A percentile compares a stretch with the other conserved stretches of the same genome.
Conservation (phyloP, 441 rosid genomes). For the Jatropha podagrica region DNA sequence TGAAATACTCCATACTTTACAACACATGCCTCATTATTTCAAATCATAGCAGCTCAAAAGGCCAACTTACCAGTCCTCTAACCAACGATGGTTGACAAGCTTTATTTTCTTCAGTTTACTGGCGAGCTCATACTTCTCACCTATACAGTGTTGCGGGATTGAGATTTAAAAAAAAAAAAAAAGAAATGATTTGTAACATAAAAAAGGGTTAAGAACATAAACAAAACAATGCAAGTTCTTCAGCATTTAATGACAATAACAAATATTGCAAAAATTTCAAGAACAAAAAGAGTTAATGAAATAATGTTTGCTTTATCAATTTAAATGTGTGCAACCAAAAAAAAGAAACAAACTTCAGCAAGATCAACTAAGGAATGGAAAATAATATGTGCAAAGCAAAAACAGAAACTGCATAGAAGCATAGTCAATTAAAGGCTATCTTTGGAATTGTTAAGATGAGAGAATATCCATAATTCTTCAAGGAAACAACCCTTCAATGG, state of each 20-base stretch:
- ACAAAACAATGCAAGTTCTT: too few species aligned
- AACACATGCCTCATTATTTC: neutral
- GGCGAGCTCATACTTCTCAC: conserved; percentile 95
- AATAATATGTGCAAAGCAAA: neutral
- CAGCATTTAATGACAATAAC: neutral
- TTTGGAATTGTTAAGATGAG: neutral
- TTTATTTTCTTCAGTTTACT: conserved; percentile 71
- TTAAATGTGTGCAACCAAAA: neutral
- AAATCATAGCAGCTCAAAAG: conserved; percentile 14
- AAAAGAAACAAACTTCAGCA: neutral
- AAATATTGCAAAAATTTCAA: neutral
- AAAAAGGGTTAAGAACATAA: neutral
- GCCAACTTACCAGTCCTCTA: conserved; percentile 73
- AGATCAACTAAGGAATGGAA: neutral
- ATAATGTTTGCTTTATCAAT: neutral
- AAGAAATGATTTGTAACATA: neutral
- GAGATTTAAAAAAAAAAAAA: neutral
- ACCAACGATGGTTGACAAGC: conserved; percentile 87
- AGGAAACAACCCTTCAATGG: neutral
- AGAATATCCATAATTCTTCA: neutral
- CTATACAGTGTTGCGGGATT: conserved; percentile 34
- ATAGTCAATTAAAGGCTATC: neutral
- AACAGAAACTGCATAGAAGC: neutral
- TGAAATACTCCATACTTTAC: neutral
- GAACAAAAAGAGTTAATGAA: neutral